Evolutionary conservation across 2,329 filamentous ascomycete species (phyloP), one percentile per base, ranked within the genome.

Genomic region (Cercospora sesami): DNA sequence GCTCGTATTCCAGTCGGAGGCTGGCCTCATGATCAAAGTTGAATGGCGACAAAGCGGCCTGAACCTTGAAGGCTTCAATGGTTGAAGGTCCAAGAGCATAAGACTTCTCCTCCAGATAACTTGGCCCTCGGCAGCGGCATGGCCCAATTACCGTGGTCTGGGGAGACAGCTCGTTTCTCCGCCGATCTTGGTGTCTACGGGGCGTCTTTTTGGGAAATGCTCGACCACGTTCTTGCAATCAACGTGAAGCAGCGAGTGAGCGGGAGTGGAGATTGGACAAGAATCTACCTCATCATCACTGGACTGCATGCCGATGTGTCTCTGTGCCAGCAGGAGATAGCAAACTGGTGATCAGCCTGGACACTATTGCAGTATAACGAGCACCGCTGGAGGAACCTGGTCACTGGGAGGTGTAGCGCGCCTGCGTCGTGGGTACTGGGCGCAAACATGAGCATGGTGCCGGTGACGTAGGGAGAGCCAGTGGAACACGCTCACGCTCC

Each of bases 211-310:
- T n/a, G 58, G 23, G 28, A n/a, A 21, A 26, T 18, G 23, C 36
- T 30, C 14, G 21, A 48, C 60, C 60, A 62, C 60, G 60, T 62
- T 62, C 33, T 62, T 48, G 39, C 42, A 28, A 62, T 62, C 60
- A 62, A 62, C 16, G 58, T 62, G 60, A 62, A 42, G 39, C 36
- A 62, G 59, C 33, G 26, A 28, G 21, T 16, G 14, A 39, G 23
- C 48, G 48, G 21, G 21, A 48, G 60, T 62, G 60, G 39, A 62
- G 23, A 62, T 62, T 62, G 60, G 33, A 21, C 31, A 42, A 28
- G 9, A n/a, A 48, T 23, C 16, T 62, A n/a, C 23, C 60, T 48
- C 39, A 16, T n/a, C 16, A n/a, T n/a, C 16, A 53, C 21, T 23
- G 48, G 23, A 53, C 48, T 53, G 48, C 10, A 53, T 7, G 48